These are phyloP conservation scores for Hypericum androsaemum DNA, from an alignment of 345 rosid species.

Conservation along the genomic window DNA sequence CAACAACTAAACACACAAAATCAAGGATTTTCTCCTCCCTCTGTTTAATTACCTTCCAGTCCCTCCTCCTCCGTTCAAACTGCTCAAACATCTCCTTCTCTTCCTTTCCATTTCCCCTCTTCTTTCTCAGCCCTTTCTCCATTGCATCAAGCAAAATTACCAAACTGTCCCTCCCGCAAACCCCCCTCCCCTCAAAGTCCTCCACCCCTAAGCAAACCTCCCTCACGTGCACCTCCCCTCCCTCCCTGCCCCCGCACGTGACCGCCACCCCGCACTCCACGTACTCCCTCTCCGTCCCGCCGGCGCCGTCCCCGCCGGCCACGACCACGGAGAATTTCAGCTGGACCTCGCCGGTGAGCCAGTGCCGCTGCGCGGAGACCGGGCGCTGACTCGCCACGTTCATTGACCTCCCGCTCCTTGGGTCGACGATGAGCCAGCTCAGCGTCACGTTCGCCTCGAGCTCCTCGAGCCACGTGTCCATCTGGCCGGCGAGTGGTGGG, in stretches of 20 bases:
- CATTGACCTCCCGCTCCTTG: slow-evolving; percentile 37
- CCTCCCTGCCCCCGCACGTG: slow-evolving; percentile 32
- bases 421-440: slow-evolving; percentile 69
- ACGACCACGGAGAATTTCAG: slow-evolving; percentile 35
- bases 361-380: slow-evolving; percentile 52
- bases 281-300: slow-evolving; percentile 19
- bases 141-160: slow-evolving; percentile 38
- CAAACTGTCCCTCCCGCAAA: slow-evolving; percentile 63
- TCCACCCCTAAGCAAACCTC: slow-evolving; percentile 58
- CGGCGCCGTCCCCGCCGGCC: slow-evolving; percentile 14
- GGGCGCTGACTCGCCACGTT: slow-evolving; percentile 51
- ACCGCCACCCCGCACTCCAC: slow-evolving; percentile 38
- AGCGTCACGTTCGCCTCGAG: slow-evolving; percentile 41
- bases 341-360: slow-evolving; percentile 63
- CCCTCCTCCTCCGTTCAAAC: slow-evolving; percentile 34
- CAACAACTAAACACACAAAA: slow-evolving; percentile 15
- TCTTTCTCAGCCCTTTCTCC: slow-evolving; percentile 32
- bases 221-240: slow-evolving; percentile 46
- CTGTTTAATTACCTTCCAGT: slow-evolving; percentile 23
- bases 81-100: slow-evolving; percentile 33
- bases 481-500: background rate
- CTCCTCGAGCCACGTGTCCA: slow-evolving; percentile 34
- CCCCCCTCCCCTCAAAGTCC: slow-evolving; percentile 63
- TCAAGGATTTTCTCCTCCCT: slow-evolving; percentile 24
- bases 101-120: slow-evolving; percentile 9